phyloP scores from a whole-genome alignment of 352 stramenopile genomes.

The Pythium scleroteichum region DNA sequence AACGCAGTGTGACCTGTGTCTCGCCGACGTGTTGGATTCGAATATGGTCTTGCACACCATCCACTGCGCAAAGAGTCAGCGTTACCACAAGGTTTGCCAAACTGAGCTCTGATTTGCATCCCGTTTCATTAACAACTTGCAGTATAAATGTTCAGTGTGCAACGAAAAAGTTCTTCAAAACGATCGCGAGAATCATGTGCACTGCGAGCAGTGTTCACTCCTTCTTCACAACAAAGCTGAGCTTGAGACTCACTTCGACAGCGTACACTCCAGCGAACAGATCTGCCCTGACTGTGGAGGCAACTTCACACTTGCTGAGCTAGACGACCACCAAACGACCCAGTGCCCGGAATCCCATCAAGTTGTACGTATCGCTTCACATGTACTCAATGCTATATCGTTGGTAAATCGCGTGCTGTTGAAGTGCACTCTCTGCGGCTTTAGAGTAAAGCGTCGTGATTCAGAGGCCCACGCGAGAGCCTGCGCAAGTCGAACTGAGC shows the following conservation, averaged over 20 bases:
- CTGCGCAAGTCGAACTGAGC: constrained; percentile 57
- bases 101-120: constrained; percentile 2
- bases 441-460: constrained; percentile 53
- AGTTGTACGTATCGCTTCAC: constrained; percentile 23
- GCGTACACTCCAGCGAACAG: constrained; percentile 26
- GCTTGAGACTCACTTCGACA: constrained; percentile 21
- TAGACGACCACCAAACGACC: constrained; percentile 27
- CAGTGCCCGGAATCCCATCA: constrained; percentile 31
- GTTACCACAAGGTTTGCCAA: constrained; percentile 49
- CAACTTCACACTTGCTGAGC: constrained; percentile 30
- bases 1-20: constrained; percentile 15
- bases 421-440: constrained; percentile 49
- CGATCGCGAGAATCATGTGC: constrained; percentile 36
- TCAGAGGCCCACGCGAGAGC: constrained; percentile 31
- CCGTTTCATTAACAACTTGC: not conserved
- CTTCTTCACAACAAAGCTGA: constrained; percentile 24
- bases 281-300: constrained; percentile 34
- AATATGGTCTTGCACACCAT: constrained; percentile 47
- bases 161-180: constrained; percentile 32
- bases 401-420: not conserved
- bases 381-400: not conserved
- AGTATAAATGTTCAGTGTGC: constrained; percentile 49
- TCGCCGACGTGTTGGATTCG: constrained; percentile 32
- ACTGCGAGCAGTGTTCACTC: constrained; percentile 38
- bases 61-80: constrained; percentile 43